phyloP scores from a whole-genome alignment of 176 grass and related monocot genomes.

The Leersia perrieri region DNA sequence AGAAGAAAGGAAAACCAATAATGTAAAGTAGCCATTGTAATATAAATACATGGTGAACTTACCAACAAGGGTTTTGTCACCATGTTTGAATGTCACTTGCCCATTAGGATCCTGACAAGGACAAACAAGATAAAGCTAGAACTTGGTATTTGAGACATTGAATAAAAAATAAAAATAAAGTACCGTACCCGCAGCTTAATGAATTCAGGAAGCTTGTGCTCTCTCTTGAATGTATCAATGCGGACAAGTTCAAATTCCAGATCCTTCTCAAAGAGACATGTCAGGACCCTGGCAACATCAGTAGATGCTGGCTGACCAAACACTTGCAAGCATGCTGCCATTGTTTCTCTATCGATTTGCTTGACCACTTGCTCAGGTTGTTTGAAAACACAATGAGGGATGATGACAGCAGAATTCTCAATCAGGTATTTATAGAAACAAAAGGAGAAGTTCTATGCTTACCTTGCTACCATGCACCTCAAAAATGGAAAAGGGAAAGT shows the following conservation, averaged over 20 bases:
- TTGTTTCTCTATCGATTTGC: constrained; percentile 34
- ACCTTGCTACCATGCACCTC: constrained; percentile 55
- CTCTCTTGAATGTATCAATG: constrained; percentile 64
- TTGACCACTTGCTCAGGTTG: constrained; percentile 37
- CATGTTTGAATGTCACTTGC: constrained; percentile 83
- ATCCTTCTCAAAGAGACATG: constrained; percentile 91
- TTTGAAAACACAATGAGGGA: constrained; percentile 31
- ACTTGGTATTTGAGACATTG: not conserved
- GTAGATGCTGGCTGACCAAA: constrained; percentile 79
- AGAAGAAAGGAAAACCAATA: not conserved
- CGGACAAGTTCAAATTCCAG: constrained; percentile 77
- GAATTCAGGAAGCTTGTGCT: constrained; percentile 75
- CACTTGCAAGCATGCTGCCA: constrained; percentile 64
- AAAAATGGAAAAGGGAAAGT: constrained; percentile 50
- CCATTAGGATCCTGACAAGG: constrained; percentile 76
- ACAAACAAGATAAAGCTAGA: not conserved
- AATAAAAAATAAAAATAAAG: not conserved
- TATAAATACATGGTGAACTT: constrained; percentile 23
- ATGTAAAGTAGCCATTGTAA: not conserved
- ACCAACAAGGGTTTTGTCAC: constrained; percentile 62
- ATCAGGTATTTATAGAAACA: constrained; percentile 50
- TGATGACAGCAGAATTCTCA: constrained; percentile 18
- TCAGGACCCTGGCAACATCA: constrained; percentile 76
- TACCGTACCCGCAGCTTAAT: constrained; percentile 54
- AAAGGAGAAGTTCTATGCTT: constrained; percentile 55